phyloP scores from a whole-genome alignment of 163 green algal species.

The Prototheca wickerhamii region DNA sequence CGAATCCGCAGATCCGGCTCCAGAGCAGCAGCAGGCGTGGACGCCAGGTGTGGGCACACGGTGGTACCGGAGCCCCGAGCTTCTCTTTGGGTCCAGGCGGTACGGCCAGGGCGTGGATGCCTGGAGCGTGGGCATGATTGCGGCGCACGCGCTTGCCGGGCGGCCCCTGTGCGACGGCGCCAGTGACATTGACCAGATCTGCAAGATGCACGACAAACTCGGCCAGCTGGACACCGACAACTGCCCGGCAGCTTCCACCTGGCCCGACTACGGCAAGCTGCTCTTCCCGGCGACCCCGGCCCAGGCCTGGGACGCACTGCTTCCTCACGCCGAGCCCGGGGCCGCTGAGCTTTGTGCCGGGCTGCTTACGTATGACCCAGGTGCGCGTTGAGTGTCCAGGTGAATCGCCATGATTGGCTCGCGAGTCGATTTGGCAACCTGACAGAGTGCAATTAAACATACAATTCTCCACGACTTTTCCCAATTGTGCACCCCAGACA shows the following conservation, averaged over 20 bases:
- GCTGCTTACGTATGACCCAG: constrained; percentile 24
- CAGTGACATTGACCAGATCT: constrained; percentile 60
- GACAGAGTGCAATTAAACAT: not conserved
- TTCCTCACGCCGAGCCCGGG: not conserved
- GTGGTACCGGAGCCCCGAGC: constrained; percentile 53
- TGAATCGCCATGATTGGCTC: not conserved
- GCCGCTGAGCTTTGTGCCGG: constrained; percentile 13
- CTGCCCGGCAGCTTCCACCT: constrained; percentile 11
- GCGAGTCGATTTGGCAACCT: not conserved
- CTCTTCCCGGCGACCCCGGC: constrained; percentile 8
- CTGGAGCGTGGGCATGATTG: constrained; percentile 43
- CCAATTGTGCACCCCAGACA: not conserved
- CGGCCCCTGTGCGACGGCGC: constrained; percentile 58
- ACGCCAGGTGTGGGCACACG: constrained; percentile 40
- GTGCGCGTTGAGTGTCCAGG: not conserved
- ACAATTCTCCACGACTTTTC: not conserved
- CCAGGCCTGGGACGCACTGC: not conserved
- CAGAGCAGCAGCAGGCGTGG: not conserved
- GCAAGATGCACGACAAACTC: constrained; percentile 39
- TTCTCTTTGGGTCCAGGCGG: constrained; percentile 34
- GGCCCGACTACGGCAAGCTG: constrained; percentile 34
- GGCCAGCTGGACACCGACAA: constrained; percentile 21
- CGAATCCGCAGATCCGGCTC: too few relatives aligned
- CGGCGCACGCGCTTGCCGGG: constrained; percentile 45
- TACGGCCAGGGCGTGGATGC: constrained; percentile 39